Base-by-base conservation (phyloP, 2,329 filamentous ascomycete species). In the Apiospora aurea region DNA sequence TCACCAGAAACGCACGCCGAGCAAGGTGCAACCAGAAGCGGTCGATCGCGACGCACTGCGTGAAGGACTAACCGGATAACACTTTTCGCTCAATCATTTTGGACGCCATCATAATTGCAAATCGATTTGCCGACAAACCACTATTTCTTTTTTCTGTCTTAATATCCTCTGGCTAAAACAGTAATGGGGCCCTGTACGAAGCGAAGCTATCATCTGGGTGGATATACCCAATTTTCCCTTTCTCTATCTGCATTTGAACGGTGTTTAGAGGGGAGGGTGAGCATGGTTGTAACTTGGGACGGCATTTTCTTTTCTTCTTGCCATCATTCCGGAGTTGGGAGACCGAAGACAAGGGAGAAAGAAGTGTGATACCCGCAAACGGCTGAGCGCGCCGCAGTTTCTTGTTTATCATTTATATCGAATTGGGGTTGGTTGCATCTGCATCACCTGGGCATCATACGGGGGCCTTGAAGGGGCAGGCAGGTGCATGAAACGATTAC, bases 11-110 rank as follows among this genome's bases (percentile, higher is more conserved):
- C 85, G 80, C 47, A 83, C 88, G 1, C 87, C 89, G 2, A 85
- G 87, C 47, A 87, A 87, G 72, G 87, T 93, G 14, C 86, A 88
- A 21, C 84, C 91, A 0, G 86, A 88, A 38, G 82, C 81, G 1
- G 80, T 93, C 29, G 90, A 93, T 77, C 84, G 85, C 47, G 87
- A 89, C 57, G 88, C 90, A 11, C 78, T 94, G 76, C 85, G 84
- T 73, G 90, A 93, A 76, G 88, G 85, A 67, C 81, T 94, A 34
- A 83, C 83, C 68, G 87, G 86, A 18, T 69, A 13, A 69, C 2
- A 5, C 21, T 8, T 6, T 41, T 41, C 4, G 10, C 21, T 18
- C 16, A 8, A 10, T 24, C 24, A 1, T 38, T 61, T 64, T n/a
- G 18, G 34, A 3, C 26, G 14, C 34, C 57, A n/a, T 41, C 29